These are phyloP conservation scores for Heterobasidion annosum DNA, from an alignment of 1,284 basidiomycete genomes.

Conservation along the genomic window DNA sequence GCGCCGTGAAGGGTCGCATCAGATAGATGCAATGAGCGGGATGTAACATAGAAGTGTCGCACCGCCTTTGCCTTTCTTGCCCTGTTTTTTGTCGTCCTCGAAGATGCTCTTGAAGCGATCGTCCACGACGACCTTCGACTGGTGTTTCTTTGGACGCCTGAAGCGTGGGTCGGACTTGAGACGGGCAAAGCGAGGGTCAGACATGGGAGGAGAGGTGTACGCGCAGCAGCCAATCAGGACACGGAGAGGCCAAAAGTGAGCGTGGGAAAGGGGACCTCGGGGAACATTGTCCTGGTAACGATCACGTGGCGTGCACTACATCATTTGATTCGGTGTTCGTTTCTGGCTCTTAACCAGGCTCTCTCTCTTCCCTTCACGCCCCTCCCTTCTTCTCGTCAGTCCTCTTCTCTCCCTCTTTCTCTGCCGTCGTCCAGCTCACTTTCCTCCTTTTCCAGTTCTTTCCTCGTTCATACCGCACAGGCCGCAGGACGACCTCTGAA, in stretches of 20 bases:
- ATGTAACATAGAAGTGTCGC: constrained; percentile 10
- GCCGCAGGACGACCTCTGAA: constrained; percentile 28
- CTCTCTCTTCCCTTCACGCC: constrained; percentile 17
- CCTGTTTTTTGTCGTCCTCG: constrained; percentile 36
- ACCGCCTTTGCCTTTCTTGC: constrained; percentile 30
- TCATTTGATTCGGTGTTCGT: constrained; percentile 15
- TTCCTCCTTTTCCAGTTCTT: constrained; percentile 9
- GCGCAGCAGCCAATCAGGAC: constrained; percentile 4
- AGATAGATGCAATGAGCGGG: not conserved
- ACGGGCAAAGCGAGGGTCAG: constrained; percentile 81
- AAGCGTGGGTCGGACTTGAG: constrained; percentile 92
- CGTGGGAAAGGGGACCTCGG: not conserved
- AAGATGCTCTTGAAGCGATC: constrained; percentile 90
- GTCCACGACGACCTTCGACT: constrained; percentile 83
- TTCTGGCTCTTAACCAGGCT: constrained; percentile 4
- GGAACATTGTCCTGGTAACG: constrained; percentile 2
- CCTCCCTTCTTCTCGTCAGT: constrained; percentile 22
- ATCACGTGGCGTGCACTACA: constrained; percentile 2
- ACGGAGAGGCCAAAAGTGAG: not conserved
- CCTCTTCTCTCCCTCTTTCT: constrained; percentile 1
- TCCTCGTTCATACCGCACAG: constrained; percentile 14
- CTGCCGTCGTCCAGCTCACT: constrained; percentile 4
- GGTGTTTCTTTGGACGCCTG: constrained; percentile 72
- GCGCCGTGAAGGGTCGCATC: not conserved
- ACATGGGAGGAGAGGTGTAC: constrained; percentile 33